Evolutionary conservation across 192 early-diverging fungal genomes (phyloP).

Genomic region (Coemansia sp.): DNA sequence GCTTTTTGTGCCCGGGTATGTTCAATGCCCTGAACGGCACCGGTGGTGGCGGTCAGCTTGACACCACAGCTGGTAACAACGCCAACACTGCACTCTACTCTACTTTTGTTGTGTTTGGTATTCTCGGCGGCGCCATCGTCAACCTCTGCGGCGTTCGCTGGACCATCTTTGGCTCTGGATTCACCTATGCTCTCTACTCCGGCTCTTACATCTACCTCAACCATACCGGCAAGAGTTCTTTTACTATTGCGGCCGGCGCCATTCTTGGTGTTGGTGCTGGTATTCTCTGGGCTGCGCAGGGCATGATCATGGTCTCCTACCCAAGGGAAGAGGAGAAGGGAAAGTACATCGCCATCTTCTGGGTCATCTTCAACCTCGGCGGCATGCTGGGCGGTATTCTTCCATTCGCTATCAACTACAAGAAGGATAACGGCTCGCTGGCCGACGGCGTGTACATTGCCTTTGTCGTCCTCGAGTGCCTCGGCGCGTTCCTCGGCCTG

Average conservation of each 20-base stretch:
- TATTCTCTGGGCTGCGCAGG: constrained; percentile 75
- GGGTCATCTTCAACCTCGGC: constrained; percentile 86
- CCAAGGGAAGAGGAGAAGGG: constrained; percentile 80
- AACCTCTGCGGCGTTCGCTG: constrained; percentile 75
- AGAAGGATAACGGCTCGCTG: constrained; percentile 43
- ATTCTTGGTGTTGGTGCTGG: constrained; percentile 83
- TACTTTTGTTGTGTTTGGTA: constrained; percentile 74
- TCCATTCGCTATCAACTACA: constrained; percentile 69
- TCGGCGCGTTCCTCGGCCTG: constrained; percentile 62
- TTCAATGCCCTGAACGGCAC: constrained; percentile 68
- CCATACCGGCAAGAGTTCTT: constrained; percentile 56
- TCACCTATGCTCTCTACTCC: constrained; percentile 72
- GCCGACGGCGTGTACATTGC: constrained; percentile 71
- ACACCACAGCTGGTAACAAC: constrained; percentile 61
- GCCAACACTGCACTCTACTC: constrained; percentile 77
- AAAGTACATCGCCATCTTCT: constrained; percentile 80
- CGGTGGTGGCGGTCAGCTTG: constrained; percentile 67
- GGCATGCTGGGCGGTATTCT: constrained; percentile 78
- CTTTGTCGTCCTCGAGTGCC: constrained; percentile 74
- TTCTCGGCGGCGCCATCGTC: constrained; percentile 72
- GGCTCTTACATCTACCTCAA: constrained; percentile 74
- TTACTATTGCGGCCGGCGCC: constrained; percentile 73
- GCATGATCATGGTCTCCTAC: constrained; percentile 85
- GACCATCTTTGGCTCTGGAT: constrained; percentile 66
- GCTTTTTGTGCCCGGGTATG: constrained; percentile 80